Conservation (phyloP, 805 yeast genomes). For the Kuraishia borneana region DNA sequence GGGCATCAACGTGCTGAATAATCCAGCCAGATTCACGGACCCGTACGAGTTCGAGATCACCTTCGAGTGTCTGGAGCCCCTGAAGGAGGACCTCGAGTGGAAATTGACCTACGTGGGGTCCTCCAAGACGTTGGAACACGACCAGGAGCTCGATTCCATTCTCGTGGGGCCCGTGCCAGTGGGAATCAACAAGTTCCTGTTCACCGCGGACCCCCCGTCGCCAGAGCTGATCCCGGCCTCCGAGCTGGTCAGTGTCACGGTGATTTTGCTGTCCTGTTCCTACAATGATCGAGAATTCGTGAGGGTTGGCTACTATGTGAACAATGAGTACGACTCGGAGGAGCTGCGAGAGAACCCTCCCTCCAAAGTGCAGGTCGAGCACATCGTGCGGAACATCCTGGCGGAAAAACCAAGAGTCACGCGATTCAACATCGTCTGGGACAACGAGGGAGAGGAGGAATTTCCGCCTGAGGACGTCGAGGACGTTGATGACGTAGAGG, state of each 20-base stretch:
- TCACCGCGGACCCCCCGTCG: conserved; percentile 93
- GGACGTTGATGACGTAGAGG: conserved; percentile 38
- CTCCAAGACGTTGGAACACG: conserved; percentile 88
- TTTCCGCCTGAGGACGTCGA: conserved; percentile 73
- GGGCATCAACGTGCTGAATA: conserved; percentile 85
- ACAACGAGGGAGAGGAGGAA: conserved; percentile 47
- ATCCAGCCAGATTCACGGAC: conserved; percentile 89
- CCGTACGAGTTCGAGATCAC: conserved; percentile 96
- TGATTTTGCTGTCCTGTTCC: conserved; percentile 83
- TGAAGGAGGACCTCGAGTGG: conserved; percentile 93
- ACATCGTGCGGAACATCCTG: conserved; percentile 84
- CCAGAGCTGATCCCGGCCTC: conserved; percentile 94
- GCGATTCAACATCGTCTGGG: conserved; percentile 95
- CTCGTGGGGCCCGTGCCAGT: conserved; percentile 99
- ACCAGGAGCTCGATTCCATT: conserved; percentile 91
- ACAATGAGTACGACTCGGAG: conserved; percentile 91
- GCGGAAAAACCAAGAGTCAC: conserved; percentile 98
- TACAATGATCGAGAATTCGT: conserved; percentile 93
- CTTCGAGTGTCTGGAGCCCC: conserved; percentile 89
- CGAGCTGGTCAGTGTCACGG: conserved; percentile 92
- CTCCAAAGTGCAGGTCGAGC: conserved; percentile 83
- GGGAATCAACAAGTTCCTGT: conserved; percentile 86
- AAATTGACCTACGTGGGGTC: conserved; percentile 95
- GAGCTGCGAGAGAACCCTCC: conserved; percentile 93
- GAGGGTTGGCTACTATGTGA: conserved; percentile 94